These are phyloP conservation scores for Sclerotinia nivalis DNA, from an alignment of 2,329 filamentous ascomycete species.

Conservation along the genomic window DNA sequence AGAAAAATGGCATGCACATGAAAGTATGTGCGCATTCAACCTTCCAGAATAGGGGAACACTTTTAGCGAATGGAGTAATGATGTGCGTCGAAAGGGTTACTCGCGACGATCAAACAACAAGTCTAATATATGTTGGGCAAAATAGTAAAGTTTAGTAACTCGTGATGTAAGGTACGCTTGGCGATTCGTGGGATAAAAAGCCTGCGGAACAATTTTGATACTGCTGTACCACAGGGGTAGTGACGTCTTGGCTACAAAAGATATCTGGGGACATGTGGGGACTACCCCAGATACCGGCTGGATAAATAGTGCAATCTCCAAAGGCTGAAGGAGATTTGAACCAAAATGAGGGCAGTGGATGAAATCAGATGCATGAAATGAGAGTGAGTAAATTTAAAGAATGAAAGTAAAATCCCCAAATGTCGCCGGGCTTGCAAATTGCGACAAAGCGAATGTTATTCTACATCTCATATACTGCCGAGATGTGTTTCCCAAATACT, in stretches of 20 bases:
- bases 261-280: neutral
- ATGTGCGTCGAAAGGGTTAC: neutral
- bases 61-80: slow-evolving; percentile 12
- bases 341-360: neutral
- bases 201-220: slow-evolving; percentile 1
- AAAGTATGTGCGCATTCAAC: neutral
- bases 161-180: slow-evolving; percentile 13
- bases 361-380: too few relatives aligned
- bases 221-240: neutral
- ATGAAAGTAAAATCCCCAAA: neutral
- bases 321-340: neutral
- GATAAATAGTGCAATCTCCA: neutral
- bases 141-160: neutral
- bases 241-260: neutral
- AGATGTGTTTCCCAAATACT: neutral
- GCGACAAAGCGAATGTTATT: too few relatives aligned
- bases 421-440: neutral
- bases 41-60: neutral
- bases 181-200: slow-evolving; percentile 20
- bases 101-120: slow-evolving; percentile 2
- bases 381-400: neutral
- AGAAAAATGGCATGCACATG: neutral
- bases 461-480: neutral
- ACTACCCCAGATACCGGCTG: neutral
- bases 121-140: neutral